Percentiles rank a stretch among this genome's conserved stretches.
Conservation (phyloP, 257 asterid species). For the Ilex aquifolium region DNA sequence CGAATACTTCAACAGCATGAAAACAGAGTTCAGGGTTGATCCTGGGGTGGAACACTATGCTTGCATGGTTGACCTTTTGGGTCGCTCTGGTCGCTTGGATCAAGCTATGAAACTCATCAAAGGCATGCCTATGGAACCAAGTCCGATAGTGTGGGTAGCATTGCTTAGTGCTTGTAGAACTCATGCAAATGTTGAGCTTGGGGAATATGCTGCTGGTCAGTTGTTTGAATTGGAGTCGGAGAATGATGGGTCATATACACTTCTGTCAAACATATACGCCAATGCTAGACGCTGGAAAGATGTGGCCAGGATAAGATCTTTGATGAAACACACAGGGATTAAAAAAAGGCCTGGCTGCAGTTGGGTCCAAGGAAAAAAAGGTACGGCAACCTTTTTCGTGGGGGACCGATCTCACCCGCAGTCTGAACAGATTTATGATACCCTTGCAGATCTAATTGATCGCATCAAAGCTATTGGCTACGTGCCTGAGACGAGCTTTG, state of each 20-base stretch:
- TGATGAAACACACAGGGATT: constrained; percentile 74
- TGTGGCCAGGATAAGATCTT: constrained; percentile 58
- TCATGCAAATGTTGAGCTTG: constrained; percentile 83
- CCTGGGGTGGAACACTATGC: constrained; percentile 81
- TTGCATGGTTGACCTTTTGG: constrained; percentile 80
- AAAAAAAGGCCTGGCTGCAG: constrained; percentile 92
- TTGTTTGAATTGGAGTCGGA: constrained; percentile 60
- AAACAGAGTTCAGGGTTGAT: constrained; percentile 42
- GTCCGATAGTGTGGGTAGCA: constrained; percentile 67
- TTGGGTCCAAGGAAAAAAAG: constrained; percentile 88
- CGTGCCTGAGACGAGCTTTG: constrained; percentile 76
- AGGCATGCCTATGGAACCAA: constrained; percentile 69
- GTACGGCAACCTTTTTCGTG: constrained; percentile 57
- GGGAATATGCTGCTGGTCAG: constrained; percentile 56
- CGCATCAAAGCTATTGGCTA: constrained; percentile 76
- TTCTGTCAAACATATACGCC: constrained; percentile 82
- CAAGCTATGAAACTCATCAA: constrained; percentile 60
- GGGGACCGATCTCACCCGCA: constrained; percentile 83
- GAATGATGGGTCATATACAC: constrained; percentile 80
- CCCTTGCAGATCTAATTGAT: constrained; percentile 50
- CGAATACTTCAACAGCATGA: constrained; percentile 59
- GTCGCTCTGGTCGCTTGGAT: constrained; percentile 79
- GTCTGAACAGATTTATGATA: constrained; percentile 52
- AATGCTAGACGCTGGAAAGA: constrained; percentile 85
- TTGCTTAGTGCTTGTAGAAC: constrained; percentile 81